A percentile compares a stretch with the other conserved stretches of the same genome.
Evolutionary conservation across 805 yeast species (phyloP).

Genomic region (Ogataea parapolymorpha): DNA sequence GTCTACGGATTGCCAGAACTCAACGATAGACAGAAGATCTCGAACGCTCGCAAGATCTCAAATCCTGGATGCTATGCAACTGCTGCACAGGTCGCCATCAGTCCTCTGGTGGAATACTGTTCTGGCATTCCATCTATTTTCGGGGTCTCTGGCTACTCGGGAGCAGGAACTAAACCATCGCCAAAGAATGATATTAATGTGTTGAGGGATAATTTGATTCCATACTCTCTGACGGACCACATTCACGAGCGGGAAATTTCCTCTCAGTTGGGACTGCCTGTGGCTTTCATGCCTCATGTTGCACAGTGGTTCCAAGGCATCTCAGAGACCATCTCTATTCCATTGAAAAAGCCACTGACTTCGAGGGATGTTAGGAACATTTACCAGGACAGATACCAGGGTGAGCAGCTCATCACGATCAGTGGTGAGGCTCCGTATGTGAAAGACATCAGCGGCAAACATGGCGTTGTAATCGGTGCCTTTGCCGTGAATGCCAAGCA

Average conservation of each 20-base stretch:
- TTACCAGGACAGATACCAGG: constrained; percentile 83
- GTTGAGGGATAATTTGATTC: constrained; percentile 80
- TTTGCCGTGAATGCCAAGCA: constrained; percentile 88
- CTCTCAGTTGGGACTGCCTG: constrained; percentile 66
- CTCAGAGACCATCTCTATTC: constrained; percentile 85
- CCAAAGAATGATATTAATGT: constrained; percentile 85
- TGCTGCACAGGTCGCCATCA: constrained; percentile 89
- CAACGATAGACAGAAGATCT: constrained; percentile 61
- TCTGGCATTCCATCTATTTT: constrained; percentile 79
- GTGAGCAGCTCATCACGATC: constrained; percentile 80
- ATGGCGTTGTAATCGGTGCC: constrained; percentile 93
- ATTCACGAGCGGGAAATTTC: constrained; percentile 95
- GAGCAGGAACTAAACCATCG: constrained; percentile 98
- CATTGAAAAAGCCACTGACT: constrained; percentile 68
- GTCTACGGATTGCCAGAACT: constrained; percentile 94
- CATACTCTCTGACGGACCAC: constrained; percentile 94
- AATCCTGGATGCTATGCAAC: constrained; percentile 99
- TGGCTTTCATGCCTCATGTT: constrained; percentile 95
- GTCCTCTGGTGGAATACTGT: constrained; percentile 72
- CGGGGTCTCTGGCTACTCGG: constrained; percentile 98
- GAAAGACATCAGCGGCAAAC: constrained; percentile 86
- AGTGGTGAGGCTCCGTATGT: constrained; percentile 94
- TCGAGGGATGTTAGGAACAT: constrained; percentile 80
- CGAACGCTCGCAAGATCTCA: constrained; percentile 75
- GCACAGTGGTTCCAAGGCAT: constrained; percentile 99